Evolutionary conservation across 306 rosid genomes (phyloP).

Genomic region (Dalbergia oliveri): DNA sequence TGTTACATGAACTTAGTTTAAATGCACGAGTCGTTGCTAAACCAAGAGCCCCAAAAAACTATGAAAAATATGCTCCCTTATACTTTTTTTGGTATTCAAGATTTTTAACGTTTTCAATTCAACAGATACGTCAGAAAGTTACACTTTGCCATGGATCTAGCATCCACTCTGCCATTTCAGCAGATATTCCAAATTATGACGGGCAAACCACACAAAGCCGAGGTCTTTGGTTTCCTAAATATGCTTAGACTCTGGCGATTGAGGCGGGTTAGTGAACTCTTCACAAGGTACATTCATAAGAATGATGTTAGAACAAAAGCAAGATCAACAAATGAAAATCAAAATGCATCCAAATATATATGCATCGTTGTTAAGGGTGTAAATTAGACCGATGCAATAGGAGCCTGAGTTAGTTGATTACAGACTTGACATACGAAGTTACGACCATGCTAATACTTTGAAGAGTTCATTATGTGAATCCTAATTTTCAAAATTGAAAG

Average conservation of each 20-base stretch:
- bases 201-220: slow-evolving; percentile 43
- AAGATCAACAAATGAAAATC: slow-evolving; percentile 1
- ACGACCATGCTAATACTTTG: not conserved
- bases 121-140: slow-evolving; percentile 71
- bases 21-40: not conserved
- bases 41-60: not conserved
- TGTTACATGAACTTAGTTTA: not conserved
- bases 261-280: slow-evolving; percentile 77
- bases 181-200: slow-evolving; percentile 59
- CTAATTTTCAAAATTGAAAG: not conserved
- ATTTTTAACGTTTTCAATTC: slow-evolving; percentile 15
- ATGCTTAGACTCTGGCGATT: slow-evolving; percentile 92
- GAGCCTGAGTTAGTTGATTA: not conserved
- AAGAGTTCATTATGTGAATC: not conserved
- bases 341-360: not conserved
- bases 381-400: not conserved
- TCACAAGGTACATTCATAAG: slow-evolving; percentile 61
- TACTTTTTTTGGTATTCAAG: not conserved
- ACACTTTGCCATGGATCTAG: slow-evolving; percentile 74
- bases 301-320: not conserved
- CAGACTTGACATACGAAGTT: not conserved
- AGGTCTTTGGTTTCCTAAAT: slow-evolving; percentile 70
- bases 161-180: slow-evolving; percentile 81
- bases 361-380: not conserved
- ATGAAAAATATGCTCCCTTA: not conserved